Base-by-base conservation (phyloP, 1,284 basidiomycete genomes). In the Naganishia sp. region DNA sequence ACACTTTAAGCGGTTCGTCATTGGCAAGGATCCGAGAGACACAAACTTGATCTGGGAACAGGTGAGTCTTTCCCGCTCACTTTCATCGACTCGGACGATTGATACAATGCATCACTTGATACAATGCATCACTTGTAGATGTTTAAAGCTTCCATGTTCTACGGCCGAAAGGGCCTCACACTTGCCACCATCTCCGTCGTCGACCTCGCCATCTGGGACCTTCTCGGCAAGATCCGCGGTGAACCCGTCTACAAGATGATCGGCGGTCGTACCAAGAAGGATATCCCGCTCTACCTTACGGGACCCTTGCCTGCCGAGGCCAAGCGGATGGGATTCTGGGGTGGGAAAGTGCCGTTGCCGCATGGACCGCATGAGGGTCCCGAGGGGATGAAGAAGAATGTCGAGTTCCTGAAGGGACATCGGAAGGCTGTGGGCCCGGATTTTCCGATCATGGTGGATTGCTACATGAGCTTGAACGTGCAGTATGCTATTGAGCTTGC, bases 181-280 rank as follows among this genome's bases (percentile, higher is more conserved):
- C 75, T 84, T 31, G 82, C 82, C 6, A 82, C 81, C 25, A 78
- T 82, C 65, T 81, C 79, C 15, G 87, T 86, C 4, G 86, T 82
- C 69, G 79, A 80, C 64, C 73, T 80, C 36, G 83, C 84, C 33
- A 77, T 85, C 65, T 84, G 83, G 84, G 84, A 85, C 70, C 76
- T 84, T 1, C 72, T 84, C 18, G 84, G 84, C 64, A 84, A 84
- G 75, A 80, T 85, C 68, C 80, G 84, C 36, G 75, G 76, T 25
- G 83, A 85, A 74, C 84, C 84, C 2, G 80, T 85, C 65, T 84
- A 84, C 79, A 83, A 84, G 77, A 81, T 84, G 80, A 85, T 84
- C 68, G 84, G 83, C 43, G 83, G 83, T 7, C 73, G 77, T 42
- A 83, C 81, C 57, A 83, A 82, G 77, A 81, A 82, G 61, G 78